Evolutionary conservation across 805 yeast genomes (phyloP), one percentile per base, ranked within the genome.

Genomic region (Saccharomycopsis babjevae): DNA sequence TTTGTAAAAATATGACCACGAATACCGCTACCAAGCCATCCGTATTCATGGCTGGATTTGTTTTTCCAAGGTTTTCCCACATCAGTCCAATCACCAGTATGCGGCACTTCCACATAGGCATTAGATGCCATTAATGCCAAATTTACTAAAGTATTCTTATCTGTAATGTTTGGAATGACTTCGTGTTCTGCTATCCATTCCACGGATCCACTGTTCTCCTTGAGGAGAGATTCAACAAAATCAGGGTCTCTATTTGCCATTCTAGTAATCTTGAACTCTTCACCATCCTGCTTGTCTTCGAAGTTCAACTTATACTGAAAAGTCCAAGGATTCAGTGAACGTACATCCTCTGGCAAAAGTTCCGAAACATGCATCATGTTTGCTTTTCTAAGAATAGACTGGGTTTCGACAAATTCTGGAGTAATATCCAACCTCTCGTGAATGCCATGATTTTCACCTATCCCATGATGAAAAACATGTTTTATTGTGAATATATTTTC

Each of bases 1-100:
- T 82, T 79, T 8, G 83, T 84, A 73, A 94, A 94, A 0, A 94
- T 83, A 70, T 94, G 97, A 1, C 99, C 99, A 54, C 99, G 77
- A 1, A 94, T 73, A 0, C 97, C 97, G 63, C 82, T 83, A 10
- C 77, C 84, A 64, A 83, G 80, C 99, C 98, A 94, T 2, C 98
- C 98, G 70, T 86, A 86, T 46, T 46, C 52, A 22, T 46, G n/a
- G 18, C 85, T 82, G 1, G 59, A 54, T 28, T 46, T 34, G 52
- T 64, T 64, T 7, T 81, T 76, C 77, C 85, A 89, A 0, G 85
- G 84, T 0, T 71, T 73, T 0, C 83, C 81, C 13, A 89, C 82
- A 67, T 93, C 94, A 60, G 86, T 75, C 98, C 98, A 94, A 69
- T 89, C 96, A 56, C 91, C 92, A 28, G 84, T 81, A 5, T 74